Conservation (phyloP, 192 early-diverging fungal genomes). For the Backusella australiensis region DNA sequence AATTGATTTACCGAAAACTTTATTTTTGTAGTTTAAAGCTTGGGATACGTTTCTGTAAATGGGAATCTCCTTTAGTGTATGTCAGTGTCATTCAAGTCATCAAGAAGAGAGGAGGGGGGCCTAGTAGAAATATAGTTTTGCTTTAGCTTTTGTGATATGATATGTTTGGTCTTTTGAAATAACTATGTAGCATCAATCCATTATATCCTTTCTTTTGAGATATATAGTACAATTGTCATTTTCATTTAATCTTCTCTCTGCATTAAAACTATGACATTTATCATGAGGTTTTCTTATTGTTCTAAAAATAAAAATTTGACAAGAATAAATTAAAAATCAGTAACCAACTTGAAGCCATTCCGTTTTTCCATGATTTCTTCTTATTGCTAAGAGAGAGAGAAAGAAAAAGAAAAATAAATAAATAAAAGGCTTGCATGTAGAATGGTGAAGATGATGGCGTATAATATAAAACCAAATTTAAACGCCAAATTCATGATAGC, state of each 20-base stretch:
- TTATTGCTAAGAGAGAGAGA: neutral
- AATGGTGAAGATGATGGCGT: neutral
- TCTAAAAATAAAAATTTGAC: neutral
- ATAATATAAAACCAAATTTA: neutral
- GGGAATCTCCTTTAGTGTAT: neutral
- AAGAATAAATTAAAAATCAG: neutral
- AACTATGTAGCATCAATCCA: neutral
- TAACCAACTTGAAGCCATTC: neutral
- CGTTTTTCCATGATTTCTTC: neutral
- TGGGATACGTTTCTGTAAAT: neutral
- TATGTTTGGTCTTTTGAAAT: neutral
- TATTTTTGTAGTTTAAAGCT: neutral
- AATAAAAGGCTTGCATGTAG: no score
- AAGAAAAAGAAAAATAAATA: neutral
- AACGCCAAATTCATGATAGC: neutral
- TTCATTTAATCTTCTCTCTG: neutral
- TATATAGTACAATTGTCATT: neutral
- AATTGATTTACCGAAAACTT: slow-evolving; percentile 3
- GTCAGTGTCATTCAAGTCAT: neutral
- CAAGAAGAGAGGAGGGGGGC: neutral
- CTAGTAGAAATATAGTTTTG: neutral
- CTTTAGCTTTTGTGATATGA: neutral
- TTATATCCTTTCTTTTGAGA: neutral
- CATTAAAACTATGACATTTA: neutral
- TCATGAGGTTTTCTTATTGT: neutral